Base-by-base conservation (phyloP, 2,329 filamentous ascomycete genomes). In the Neocatenulostroma microsporum region DNA sequence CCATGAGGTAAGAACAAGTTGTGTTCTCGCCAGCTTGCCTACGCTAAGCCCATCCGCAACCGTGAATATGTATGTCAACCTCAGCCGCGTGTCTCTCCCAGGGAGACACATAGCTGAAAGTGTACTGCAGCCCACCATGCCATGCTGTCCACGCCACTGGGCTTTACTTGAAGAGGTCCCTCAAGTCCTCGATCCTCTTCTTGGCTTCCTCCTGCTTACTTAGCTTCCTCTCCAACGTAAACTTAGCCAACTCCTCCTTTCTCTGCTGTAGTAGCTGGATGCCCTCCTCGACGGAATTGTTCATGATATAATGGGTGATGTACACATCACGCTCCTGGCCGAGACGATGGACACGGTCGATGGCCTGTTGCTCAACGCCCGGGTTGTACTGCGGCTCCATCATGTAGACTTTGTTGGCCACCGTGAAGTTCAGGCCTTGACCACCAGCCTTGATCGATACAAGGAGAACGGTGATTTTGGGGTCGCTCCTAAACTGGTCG, bases 311-410 rank as follows among this genome's bases (percentile, higher is more conserved):
- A 24, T 88, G 78, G 24, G 84, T 79, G 2, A 87, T 93, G n/a
- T 75, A 74, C 0, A 98, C 91, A 10, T 80, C 76, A n/a, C 91
- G 73, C 51, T 77, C 91, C 67, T 98, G 91, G 0, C 91, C 88
- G 2, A 95, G 69, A 13, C 88, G 80, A 59, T 94, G 88, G 5
- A 98, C 85, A 20, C 91, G 84, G 58, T 96, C 91, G 6, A 96
- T 74, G 2, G 91, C 91, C 63, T 98, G 91, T 4, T 87, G 84
- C 61, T 98, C 89, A 0, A 88, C 86, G 0, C 87, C 88, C 0
- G 91, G 91, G 54, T 98, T 98, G 67, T 89, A 98, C 56, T 95
- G 88, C 4, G 91, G 91, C 59, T 98, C 91, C 89, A 98, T 96
- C 52, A 96, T 83, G 58, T 91, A 96, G 11, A 93, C 89, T 37